phyloP scores from a whole-genome alignment of 345 rosid genomes.

The Populus tremula region DNA sequence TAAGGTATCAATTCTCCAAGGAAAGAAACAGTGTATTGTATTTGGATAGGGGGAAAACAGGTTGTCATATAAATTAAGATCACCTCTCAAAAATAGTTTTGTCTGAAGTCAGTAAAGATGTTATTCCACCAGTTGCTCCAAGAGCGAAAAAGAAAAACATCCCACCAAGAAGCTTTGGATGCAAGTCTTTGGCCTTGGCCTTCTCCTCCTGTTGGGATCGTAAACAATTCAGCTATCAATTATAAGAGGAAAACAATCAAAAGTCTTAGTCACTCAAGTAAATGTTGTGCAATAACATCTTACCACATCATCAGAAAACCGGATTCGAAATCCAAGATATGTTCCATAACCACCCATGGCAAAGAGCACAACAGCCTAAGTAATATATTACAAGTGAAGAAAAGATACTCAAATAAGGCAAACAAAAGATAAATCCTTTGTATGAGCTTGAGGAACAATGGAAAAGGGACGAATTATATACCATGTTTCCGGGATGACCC shows the following conservation, averaged over 20 bases:
- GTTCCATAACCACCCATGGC: constrained; percentile 99
- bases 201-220: constrained; percentile 60
- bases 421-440: background rate
- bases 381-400: background rate
- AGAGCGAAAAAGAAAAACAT: constrained; percentile 94
- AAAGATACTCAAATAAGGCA: background rate
- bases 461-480: constrained; percentile 28
- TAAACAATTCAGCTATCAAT: background rate
- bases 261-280: background rate
- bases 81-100: constrained; percentile 83
- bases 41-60: too few relatives aligned
- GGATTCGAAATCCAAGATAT: constrained; percentile 79
- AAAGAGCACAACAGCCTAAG: constrained; percentile 87
- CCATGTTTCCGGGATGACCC: constrained; percentile 97
- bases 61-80: background rate
- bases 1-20: too few relatives aligned
- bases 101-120: constrained; percentile 78
- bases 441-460: background rate
- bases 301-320: constrained; percentile 73
- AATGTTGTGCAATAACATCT: constrained; percentile 12
- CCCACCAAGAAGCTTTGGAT: constrained; percentile 86
- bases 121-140: constrained; percentile 92
- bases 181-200: constrained; percentile 87
- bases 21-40: background rate
- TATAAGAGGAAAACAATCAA: background rate